A percentile compares a stretch with the other conserved stretches of the same genome.
phyloP scores from a whole-genome alignment of 2,329 filamentous ascomycete species.

The Verticillium nubilum region DNA sequence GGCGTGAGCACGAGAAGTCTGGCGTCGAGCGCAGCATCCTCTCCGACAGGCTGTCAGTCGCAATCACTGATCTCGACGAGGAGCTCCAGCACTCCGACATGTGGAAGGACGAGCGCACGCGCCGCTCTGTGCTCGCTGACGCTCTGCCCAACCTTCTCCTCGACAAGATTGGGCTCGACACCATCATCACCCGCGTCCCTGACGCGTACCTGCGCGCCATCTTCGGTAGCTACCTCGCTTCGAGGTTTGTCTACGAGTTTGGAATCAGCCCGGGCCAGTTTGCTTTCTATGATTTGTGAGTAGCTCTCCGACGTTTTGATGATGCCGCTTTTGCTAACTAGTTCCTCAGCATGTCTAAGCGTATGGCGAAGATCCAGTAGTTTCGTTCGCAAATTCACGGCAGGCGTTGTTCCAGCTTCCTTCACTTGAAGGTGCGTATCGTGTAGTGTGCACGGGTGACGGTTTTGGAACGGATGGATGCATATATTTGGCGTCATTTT shows the following conservation, averaged over 20 bases:
- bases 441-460: neutral
- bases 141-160: constrained; percentile 80
- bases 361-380: constrained; percentile 43
- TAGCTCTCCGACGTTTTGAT: constrained; percentile 19
- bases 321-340: neutral
- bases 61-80: constrained; percentile 95
- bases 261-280: constrained; percentile 92
- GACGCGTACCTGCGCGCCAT: constrained; percentile 90
- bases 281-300: constrained; percentile 97
- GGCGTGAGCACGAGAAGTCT: constrained; percentile 85
- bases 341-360: constrained; percentile 55
- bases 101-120: constrained; percentile 78
- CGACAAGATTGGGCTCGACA: constrained; percentile 85
- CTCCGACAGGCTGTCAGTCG: constrained; percentile 82
- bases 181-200: constrained; percentile 80
- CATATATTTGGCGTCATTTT: neutral
- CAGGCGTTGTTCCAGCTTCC: neutral
- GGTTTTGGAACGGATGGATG: neutral
- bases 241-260: constrained; percentile 93
- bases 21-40: constrained; percentile 77
- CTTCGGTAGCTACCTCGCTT: constrained; percentile 92
- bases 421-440: neutral
- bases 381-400: neutral
- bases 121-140: constrained; percentile 72
- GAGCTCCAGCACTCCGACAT: constrained; percentile 90